phyloP scores from a whole-genome alignment of 441 rosid species.

The Biscutella laevigata region DNA sequence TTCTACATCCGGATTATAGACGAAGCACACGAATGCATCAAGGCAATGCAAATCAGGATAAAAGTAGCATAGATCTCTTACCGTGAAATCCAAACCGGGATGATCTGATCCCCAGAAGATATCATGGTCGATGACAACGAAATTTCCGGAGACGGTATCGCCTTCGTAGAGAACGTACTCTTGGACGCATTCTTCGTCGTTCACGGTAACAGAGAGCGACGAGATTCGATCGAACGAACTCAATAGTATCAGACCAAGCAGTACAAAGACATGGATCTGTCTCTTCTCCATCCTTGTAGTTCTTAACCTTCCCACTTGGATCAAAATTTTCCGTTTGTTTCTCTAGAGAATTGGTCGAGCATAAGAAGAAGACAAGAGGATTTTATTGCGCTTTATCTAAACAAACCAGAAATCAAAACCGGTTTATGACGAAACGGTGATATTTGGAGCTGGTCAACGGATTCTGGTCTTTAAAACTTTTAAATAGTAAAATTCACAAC shows the following conservation, averaged over 20 bases:
- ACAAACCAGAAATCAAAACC: slow-evolving; percentile 14
- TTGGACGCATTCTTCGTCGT: slow-evolving; percentile 82
- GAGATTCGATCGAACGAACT: slow-evolving; percentile 38
- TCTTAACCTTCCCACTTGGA: too few species aligned
- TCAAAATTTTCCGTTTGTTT: neutral
- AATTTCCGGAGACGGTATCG: slow-evolving; percentile 79
- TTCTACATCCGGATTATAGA: neutral
- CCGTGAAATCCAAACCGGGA: slow-evolving; percentile 86
- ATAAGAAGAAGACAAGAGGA: neutral
- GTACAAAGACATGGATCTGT: slow-evolving; percentile 21
- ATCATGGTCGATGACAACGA: slow-evolving; percentile 93
- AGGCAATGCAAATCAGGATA: neutral
- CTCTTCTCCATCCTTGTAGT: slow-evolving; percentile 42
- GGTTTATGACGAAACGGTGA: slow-evolving; percentile 9
- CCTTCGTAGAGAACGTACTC: slow-evolving; percentile 93
- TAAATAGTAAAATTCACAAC: too few species aligned
- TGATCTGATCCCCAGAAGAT: slow-evolving; percentile 96
- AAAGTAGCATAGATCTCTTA: slow-evolving; percentile 23
- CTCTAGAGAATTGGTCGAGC: slow-evolving; percentile 3
- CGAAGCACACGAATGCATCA: neutral
- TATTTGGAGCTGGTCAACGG: slow-evolving; percentile 11
- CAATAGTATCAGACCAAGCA: slow-evolving; percentile 34
- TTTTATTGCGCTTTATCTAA: slow-evolving; percentile 8
- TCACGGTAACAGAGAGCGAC: slow-evolving; percentile 79
- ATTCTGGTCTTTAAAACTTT: neutral